Conservation (phyloP, 768 basidiomycete genomes). For the Lactarius vividus region DNA sequence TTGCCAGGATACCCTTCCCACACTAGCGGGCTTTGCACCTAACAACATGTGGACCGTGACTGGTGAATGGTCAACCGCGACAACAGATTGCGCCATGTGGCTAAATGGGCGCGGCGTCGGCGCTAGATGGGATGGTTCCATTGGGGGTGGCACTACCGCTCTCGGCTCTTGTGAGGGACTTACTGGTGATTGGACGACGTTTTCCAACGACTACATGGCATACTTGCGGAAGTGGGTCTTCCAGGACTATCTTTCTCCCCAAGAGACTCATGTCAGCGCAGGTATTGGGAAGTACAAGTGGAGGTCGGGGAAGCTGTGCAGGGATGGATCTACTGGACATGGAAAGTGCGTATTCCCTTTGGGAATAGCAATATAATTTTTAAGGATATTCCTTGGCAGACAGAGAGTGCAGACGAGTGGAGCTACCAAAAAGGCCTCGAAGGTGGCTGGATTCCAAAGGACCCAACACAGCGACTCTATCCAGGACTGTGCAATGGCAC, state of each 20-base stretch:
- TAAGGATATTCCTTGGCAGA: slow-evolving; percentile 33
- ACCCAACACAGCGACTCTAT: slow-evolving; percentile 63
- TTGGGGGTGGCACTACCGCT: slow-evolving; percentile 41
- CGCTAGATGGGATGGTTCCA: slow-evolving; percentile 64
- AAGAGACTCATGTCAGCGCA: slow-evolving; percentile 28
- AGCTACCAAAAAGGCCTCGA: slow-evolving; percentile 70
- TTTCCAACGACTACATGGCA: slow-evolving; percentile 59
- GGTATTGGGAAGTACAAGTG: slow-evolving; percentile 81
- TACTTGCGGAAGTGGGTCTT: slow-evolving; percentile 57
- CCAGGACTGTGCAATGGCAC: slow-evolving; percentile 52
- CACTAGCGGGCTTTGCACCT: slow-evolving; percentile 45
- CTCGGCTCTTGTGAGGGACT: slow-evolving; percentile 62
- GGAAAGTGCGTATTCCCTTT: slow-evolving; percentile 54
- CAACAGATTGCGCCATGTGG: slow-evolving; percentile 76
- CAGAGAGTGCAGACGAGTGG: slow-evolving; percentile 72
- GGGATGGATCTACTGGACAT: slow-evolving; percentile 77
- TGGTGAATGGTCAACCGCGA: slow-evolving; percentile 77
- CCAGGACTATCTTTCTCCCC: background rate
- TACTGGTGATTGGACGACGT: slow-evolving; percentile 58
- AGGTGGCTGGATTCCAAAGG: slow-evolving; percentile 74
- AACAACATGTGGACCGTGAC: slow-evolving; percentile 69
- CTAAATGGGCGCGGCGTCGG: slow-evolving; percentile 75
- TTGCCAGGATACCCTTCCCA: slow-evolving; percentile 46
- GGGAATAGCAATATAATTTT: background rate
- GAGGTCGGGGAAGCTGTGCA: slow-evolving; percentile 67